Conservation (phyloP, 129 eudicot species). For the Glebionis coronaria region DNA sequence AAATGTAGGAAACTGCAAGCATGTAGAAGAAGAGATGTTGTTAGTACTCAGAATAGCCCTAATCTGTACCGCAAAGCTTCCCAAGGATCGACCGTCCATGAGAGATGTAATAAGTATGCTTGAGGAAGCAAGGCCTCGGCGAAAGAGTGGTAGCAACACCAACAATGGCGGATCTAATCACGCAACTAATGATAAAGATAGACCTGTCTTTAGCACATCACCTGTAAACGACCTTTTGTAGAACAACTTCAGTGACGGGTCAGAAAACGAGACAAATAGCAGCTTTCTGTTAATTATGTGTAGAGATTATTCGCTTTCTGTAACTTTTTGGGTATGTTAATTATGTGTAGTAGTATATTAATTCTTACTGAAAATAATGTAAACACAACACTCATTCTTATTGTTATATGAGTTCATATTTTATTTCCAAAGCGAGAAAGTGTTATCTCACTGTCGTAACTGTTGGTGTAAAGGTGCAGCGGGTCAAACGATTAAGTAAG, state of each 20-base stretch:
- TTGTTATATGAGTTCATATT: constrained; percentile 9
- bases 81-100: constrained; percentile 93
- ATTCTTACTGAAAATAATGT: constrained; percentile 42
- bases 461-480: constrained; percentile 15
- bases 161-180: constrained; percentile 32
- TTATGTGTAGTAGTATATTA: constrained; percentile 34
- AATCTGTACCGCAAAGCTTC: constrained; percentile 75
- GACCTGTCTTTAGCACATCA: constrained; percentile 61
- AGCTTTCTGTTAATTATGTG: constrained; percentile 22
- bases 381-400: constrained; percentile 19
- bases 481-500: no score
- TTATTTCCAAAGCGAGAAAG: constrained; percentile 1
- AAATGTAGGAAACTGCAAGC: constrained; percentile 56
- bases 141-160: constrained; percentile 62
- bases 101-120: constrained; percentile 91
- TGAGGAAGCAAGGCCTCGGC: constrained; percentile 83
- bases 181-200: constrained; percentile 40
- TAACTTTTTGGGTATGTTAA: constrained; percentile 27
- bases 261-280: not conserved
- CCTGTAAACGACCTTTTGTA: constrained; percentile 60
- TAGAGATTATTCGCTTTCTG: constrained; percentile 24
- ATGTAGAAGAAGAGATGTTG: constrained; percentile 91
- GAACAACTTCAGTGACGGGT: constrained; percentile 11
- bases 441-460: not conserved
- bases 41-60: constrained; percentile 78